Evolutionary conservation across 768 basidiomycete genomes (phyloP).

Genomic region (Mycena chlorophos): DNA sequence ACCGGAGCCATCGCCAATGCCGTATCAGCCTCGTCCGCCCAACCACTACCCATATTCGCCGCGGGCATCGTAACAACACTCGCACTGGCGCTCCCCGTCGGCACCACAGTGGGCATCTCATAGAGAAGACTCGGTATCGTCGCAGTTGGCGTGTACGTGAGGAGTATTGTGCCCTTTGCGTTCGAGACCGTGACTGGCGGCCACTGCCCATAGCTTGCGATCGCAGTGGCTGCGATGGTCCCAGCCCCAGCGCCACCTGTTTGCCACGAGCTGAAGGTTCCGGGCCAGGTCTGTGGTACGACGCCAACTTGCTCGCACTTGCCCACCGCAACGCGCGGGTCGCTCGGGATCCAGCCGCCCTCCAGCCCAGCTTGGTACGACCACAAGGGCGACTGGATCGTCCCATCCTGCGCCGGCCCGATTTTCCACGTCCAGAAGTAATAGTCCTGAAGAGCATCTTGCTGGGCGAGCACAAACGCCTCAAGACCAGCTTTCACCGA

Average conservation of each 20-base stretch:
- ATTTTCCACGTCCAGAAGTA: slow-evolving; percentile 81
- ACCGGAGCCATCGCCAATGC: slow-evolving; percentile 42
- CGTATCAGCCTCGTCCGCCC: slow-evolving; percentile 54
- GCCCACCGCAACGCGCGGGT: slow-evolving; percentile 53
- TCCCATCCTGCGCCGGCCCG: slow-evolving; percentile 23
- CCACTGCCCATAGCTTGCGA: slow-evolving; percentile 33
- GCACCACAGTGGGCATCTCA: neutral
- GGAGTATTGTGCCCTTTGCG: neutral
- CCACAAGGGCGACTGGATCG: slow-evolving; percentile 52
- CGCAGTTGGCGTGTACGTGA: slow-evolving; percentile 10
- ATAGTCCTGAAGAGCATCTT: slow-evolving; percentile 67
- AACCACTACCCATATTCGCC: slow-evolving; percentile 42
- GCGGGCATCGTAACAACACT: neutral
- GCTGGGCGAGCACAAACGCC: slow-evolving; percentile 50
- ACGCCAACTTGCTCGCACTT: slow-evolving; percentile 49
- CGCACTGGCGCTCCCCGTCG: neutral
- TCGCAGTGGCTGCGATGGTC: slow-evolving; percentile 44
- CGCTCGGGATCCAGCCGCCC: slow-evolving; percentile 30
- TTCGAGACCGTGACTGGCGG: slow-evolving; percentile 34
- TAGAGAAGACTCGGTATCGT: neutral
- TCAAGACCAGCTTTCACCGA: slow-evolving; percentile 47
- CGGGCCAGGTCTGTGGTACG: slow-evolving; percentile 29
- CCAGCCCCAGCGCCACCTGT: slow-evolving; percentile 34
- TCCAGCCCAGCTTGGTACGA: slow-evolving; percentile 64
- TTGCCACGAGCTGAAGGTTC: slow-evolving; percentile 49